phyloP scores from a whole-genome alignment of 768 basidiomycete genomes.

The Termitomyces sp. region DNA sequence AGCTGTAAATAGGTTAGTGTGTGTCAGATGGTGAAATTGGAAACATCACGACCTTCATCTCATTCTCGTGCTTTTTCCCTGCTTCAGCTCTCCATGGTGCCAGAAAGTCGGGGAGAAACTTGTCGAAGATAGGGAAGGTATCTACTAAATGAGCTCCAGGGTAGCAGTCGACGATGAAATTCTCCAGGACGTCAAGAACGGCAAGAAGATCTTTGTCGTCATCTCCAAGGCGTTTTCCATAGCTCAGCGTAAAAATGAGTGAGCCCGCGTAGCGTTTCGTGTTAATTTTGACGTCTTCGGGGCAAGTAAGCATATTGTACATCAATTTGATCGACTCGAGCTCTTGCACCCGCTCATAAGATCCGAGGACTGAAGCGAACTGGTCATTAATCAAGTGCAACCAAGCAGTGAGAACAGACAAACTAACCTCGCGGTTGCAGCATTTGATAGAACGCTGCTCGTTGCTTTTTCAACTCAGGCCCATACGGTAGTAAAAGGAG shows the following conservation, averaged over 20 bases:
- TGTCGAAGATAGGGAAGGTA: constrained; percentile 15
- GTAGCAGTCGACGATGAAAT: constrained; percentile 23
- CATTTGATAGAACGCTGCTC: constrained; percentile 15
- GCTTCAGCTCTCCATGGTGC: constrained; percentile 15
- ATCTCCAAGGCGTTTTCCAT: constrained; percentile 21
- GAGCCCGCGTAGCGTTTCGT: constrained; percentile 19
- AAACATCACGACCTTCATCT: constrained; percentile 7
- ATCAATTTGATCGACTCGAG: constrained; percentile 12
- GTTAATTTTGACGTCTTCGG: constrained; percentile 3
- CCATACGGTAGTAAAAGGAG: constrained; percentile 13
- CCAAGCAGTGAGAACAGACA: too few relatives aligned
- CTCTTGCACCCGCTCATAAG: constrained; percentile 14
- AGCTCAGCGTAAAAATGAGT: constrained; percentile 20
- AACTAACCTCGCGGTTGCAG: constrained; percentile 10
- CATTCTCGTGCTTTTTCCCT: constrained; percentile 13
- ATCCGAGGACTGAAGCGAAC: constrained; percentile 5
- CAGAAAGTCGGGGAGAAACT: constrained; percentile 12
- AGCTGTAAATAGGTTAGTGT: constrained; percentile 8
- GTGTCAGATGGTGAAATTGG: background rate
- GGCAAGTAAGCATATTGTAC: constrained; percentile 10
- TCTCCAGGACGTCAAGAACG: constrained; percentile 21
- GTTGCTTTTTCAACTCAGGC: constrained; percentile 13
- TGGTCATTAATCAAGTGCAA: too few relatives aligned
- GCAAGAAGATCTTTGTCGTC: constrained; percentile 24
- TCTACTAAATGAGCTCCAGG: constrained; percentile 18